Conservation (phyloP, 768 basidiomycete species). For the Naganishia kalamii region DNA sequence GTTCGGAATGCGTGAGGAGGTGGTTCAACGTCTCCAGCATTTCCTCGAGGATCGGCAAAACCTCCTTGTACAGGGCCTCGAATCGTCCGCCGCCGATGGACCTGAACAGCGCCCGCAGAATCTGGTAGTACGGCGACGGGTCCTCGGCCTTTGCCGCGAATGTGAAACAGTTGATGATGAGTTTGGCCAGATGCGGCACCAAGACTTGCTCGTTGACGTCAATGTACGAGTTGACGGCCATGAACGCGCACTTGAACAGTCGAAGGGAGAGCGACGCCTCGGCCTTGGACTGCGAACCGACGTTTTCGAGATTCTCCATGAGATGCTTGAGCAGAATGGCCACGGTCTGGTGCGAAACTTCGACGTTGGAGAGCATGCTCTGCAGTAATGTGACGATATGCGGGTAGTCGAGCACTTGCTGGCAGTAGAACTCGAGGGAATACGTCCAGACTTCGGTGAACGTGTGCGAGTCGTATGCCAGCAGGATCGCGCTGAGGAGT, state of each 20-base stretch:
- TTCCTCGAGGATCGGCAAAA: constrained; percentile 88
- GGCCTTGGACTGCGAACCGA: constrained; percentile 71
- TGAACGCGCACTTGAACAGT: constrained; percentile 91
- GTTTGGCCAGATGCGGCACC: constrained; percentile 82
- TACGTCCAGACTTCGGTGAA: constrained; percentile 95
- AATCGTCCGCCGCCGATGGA: constrained; percentile 75
- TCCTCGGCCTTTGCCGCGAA: constrained; percentile 84
- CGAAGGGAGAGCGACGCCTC: constrained; percentile 78
- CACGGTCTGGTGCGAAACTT: constrained; percentile 69
- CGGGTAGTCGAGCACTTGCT: constrained; percentile 66
- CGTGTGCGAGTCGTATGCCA: constrained; percentile 80
- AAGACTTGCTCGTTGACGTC: constrained; percentile 78
- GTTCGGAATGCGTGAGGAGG: constrained; percentile 70
- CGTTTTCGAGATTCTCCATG: constrained; percentile 67
- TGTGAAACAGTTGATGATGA: constrained; percentile 94
- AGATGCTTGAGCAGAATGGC: constrained; percentile 84
- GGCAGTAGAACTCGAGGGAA: constrained; percentile 84
- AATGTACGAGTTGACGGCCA: constrained; percentile 70
- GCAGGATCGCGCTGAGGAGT: constrained; percentile 64
- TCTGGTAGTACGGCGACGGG: constrained; percentile 84
- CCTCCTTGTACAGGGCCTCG: constrained; percentile 90
- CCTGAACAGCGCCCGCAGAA: constrained; percentile 85
- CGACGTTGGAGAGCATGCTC: constrained; percentile 68
- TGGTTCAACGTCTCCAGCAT: constrained; percentile 92
- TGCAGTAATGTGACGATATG: constrained; percentile 78